Conservation (phyloP, 495 filamentous ascomycete genomes). For the Pyronema omphalodes region DNA sequence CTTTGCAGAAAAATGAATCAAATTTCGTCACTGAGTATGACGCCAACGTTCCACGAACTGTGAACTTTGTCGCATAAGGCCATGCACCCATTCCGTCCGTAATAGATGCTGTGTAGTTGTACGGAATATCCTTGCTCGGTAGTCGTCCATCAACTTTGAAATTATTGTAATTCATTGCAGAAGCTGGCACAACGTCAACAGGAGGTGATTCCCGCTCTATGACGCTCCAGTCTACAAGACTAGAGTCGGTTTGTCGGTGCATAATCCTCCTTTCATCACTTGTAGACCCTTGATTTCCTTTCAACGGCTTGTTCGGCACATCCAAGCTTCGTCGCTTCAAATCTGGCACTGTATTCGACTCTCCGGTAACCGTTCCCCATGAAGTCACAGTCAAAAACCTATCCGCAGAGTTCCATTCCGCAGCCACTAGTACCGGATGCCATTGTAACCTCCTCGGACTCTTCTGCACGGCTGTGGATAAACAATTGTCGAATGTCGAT, state of each 20-base stretch:
- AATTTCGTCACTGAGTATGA: constrained; percentile 7
- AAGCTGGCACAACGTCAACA: background rate
- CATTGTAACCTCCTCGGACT: constrained; percentile 54
- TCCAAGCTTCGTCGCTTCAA: too few relatives aligned
- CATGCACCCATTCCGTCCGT: constrained; percentile 3
- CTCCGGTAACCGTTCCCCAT: constrained; percentile 77
- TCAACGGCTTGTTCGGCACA: too few relatives aligned
- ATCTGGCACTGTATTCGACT: background rate
- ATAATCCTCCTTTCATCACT: too few relatives aligned
- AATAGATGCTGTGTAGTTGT: constrained; percentile 8
- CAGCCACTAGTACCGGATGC: constrained; percentile 51
- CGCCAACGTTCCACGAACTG: constrained; percentile 10
- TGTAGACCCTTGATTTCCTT: too few relatives aligned
- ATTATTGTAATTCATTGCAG: background rate
- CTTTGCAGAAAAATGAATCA: constrained; percentile 8
- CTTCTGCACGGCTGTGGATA: constrained; percentile 37
- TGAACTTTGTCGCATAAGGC: constrained; percentile 11
- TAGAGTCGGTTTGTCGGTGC: too few relatives aligned
- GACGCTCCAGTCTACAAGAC: too few relatives aligned
- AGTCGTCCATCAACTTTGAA: constrained; percentile 1
- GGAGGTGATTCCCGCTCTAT: too few relatives aligned
- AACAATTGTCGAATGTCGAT: constrained; percentile 61
- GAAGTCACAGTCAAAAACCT: constrained; percentile 58
- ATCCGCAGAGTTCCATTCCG: constrained; percentile 45
- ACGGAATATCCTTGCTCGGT: constrained; percentile 6